A percentile compares a stretch with the other conserved stretches of the same genome.
These are phyloP conservation scores for Neonothopanus nambi DNA, from an alignment of 1,284 basidiomycete genomes.

Conservation along the genomic window DNA sequence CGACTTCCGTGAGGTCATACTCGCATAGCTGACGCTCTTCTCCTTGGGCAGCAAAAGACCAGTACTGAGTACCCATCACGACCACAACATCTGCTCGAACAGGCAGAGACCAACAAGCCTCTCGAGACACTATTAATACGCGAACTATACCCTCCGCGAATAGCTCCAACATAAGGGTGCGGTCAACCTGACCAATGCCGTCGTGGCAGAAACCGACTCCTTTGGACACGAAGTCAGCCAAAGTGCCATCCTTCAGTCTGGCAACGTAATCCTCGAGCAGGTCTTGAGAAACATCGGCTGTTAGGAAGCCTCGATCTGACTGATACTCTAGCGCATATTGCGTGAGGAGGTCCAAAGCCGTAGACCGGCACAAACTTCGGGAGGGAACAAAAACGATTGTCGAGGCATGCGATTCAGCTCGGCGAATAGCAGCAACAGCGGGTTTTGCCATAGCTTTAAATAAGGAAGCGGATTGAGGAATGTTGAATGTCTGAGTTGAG, in stretches of 20 bases:
- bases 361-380: constrained; percentile 72
- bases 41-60: constrained; percentile 49
- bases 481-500: constrained; percentile 78
- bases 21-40: constrained; percentile 74
- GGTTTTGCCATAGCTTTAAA: constrained; percentile 95
- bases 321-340: constrained; percentile 81
- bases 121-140: constrained; percentile 83
- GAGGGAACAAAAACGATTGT: constrained; percentile 93
- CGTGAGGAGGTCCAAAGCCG: constrained; percentile 86
- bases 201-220: constrained; percentile 90
- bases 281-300: constrained; percentile 51
- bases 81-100: constrained; percentile 81
- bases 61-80: constrained; percentile 92
- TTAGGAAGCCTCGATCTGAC: constrained; percentile 72
- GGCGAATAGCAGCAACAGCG: constrained; percentile 67
- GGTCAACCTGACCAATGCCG: constrained; percentile 71
- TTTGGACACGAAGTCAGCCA: constrained; percentile 80
- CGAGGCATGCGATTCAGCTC: constrained; percentile 42
- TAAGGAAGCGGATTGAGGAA: constrained; percentile 84
- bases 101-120: constrained; percentile 86
- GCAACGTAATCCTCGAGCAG: constrained; percentile 62
- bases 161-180: constrained; percentile 79
- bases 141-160: constrained; percentile 81
- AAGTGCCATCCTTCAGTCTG: constrained; percentile 63
- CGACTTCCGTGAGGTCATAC: constrained; percentile 81